A percentile compares a stretch with the other conserved stretches of the same genome.
Evolutionary conservation across 2,329 filamentous ascomycete genomes (phyloP).

Genomic region (Paracoccidioides lutzii): DNA sequence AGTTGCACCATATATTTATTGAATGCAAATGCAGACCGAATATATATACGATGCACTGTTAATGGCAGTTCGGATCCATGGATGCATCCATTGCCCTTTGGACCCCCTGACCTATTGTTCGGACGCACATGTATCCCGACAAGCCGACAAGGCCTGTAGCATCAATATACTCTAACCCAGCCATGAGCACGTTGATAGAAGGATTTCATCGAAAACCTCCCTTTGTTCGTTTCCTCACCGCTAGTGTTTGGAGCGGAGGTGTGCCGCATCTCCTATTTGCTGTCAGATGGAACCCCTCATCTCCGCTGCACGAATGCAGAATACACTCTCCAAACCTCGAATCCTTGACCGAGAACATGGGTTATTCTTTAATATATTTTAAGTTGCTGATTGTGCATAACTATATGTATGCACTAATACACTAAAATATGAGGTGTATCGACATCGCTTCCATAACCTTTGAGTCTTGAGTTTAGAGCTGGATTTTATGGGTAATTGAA

Average conservation of each 20-base stretch:
- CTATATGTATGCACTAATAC: neutral
- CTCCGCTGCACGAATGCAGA: neutral
- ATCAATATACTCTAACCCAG: neutral
- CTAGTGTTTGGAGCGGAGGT: neutral
- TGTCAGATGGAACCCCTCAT: neutral
- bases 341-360: neutral
- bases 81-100: neutral
- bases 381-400: no score
- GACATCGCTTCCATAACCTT: neutral
- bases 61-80: neutral
- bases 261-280: neutral
- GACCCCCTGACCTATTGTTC: neutral
- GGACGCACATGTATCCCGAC: neutral
- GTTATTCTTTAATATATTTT: neutral
- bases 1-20: neutral
- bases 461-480: neutral
- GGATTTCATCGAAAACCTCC: neutral
- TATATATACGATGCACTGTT: neutral
- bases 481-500: neutral
- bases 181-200: neutral
- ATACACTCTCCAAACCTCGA: neutral
- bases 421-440: neutral
- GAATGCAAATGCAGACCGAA: neutral
- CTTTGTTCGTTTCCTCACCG: neutral
- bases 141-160: no score